Percentiles rank a stretch among this genome's conserved stretches.
These are phyloP conservation scores for Penicillium cosmopolitanum DNA, from an alignment of 495 filamentous ascomycete species.

Conservation along the genomic window DNA sequence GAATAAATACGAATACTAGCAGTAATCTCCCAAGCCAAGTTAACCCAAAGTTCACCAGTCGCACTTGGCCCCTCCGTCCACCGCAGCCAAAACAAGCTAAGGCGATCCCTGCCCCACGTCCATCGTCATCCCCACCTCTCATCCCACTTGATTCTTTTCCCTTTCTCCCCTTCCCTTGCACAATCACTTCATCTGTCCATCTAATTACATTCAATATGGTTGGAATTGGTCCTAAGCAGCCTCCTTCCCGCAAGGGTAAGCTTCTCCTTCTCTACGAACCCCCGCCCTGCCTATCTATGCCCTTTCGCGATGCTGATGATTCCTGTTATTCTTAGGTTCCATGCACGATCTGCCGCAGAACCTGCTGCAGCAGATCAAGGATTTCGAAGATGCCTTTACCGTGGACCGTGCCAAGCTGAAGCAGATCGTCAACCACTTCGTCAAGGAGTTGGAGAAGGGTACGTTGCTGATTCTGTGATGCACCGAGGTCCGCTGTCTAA, in stretches of 20 bases:
- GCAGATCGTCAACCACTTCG: slow-evolving; percentile 85
- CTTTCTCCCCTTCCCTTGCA: not conserved
- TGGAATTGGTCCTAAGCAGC: slow-evolving; percentile 70
- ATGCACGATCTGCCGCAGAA: slow-evolving; percentile 84
- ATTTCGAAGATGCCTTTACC: slow-evolving; percentile 84
- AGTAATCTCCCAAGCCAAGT: not conserved
- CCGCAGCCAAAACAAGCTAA: slow-evolving; percentile 35
- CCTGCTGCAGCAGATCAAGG: slow-evolving; percentile 79
- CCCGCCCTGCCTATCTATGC: not conserved
- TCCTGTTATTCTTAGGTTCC: slow-evolving; percentile 56
- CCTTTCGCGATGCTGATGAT: not conserved
- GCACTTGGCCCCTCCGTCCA: slow-evolving; percentile 6
- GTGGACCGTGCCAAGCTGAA: slow-evolving; percentile 81
- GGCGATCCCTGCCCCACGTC: slow-evolving; percentile 33
- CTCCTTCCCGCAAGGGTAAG: slow-evolving; percentile 77
- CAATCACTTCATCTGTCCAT: not conserved
- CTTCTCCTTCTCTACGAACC: slow-evolving; percentile 29
- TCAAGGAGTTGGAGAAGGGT: slow-evolving; percentile 88
- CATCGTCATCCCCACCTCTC: slow-evolving; percentile 28
- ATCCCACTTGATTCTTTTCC: slow-evolving; percentile 12
- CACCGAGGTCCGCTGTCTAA: slow-evolving; percentile 5
- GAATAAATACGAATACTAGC: too few relatives aligned
- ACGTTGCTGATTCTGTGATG: slow-evolving; percentile 23
- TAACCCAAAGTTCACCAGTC: not conserved
- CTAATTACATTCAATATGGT: slow-evolving; percentile 63